phyloP scores from a whole-genome alignment of 352 stramenopile species.

The Pilasporangium apinafurcum region DNA sequence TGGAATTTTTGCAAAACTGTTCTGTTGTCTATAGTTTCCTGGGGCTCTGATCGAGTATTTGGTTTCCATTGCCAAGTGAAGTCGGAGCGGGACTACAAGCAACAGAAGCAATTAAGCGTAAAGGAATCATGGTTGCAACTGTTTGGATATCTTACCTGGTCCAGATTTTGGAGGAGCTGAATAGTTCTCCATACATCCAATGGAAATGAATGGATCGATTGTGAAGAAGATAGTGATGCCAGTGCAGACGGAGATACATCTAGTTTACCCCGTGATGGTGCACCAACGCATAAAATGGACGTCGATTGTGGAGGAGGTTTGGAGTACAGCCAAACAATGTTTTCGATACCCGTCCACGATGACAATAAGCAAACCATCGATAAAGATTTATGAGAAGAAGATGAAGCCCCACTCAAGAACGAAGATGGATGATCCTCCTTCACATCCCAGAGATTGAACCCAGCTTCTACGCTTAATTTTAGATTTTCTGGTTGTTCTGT shows the following conservation, averaged over 20 bases:
- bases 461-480: conserved; percentile 1
- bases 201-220: not conserved
- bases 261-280: not conserved
- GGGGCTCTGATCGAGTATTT: too few species aligned
- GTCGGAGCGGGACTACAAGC: not conserved
- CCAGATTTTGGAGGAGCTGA: conserved; percentile 2
- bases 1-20: conserved; percentile 1
- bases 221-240: not conserved
- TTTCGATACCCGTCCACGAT: conserved; percentile 11
- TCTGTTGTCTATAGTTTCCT: too few species aligned
- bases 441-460: not conserved
- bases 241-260: not conserved
- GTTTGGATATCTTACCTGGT: conserved; percentile 6
- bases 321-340: conserved; percentile 3
- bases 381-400: too few species aligned
- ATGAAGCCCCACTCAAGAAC: too few species aligned
- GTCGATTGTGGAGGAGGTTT: conserved; percentile 4
- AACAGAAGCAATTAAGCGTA: conserved; percentile 1
- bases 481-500: conserved; percentile 4
- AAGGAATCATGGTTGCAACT: too few species aligned
- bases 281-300: conserved; percentile 6
- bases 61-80: not conserved
- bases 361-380: too few species aligned
- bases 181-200: conserved; percentile 1
- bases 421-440: too few species aligned